These are phyloP conservation scores for Alternaria longipes DNA, from an alignment of 2,329 filamentous ascomycete genomes.

Conservation along the genomic window DNA sequence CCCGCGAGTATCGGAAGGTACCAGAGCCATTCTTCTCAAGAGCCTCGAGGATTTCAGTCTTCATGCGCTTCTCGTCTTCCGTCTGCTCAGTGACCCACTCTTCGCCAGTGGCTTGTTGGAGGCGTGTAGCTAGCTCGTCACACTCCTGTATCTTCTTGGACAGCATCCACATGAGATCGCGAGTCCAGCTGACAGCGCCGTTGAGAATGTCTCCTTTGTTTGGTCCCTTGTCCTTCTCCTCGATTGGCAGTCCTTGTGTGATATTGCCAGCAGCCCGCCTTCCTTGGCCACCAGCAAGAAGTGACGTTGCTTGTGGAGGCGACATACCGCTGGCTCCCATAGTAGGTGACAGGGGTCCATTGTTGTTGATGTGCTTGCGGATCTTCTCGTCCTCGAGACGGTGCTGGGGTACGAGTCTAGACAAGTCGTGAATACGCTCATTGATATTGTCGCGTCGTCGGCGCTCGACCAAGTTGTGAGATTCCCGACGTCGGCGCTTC, in stretches of 20 bases:
- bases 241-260: slow-evolving; percentile 88
- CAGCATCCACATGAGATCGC: slow-evolving; percentile 97
- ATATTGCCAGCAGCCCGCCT: slow-evolving; percentile 85
- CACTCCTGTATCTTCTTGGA: slow-evolving; percentile 89
- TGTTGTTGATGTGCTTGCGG: slow-evolving; percentile 91
- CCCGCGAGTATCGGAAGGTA: slow-evolving; percentile 85
- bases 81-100: slow-evolving; percentile 60
- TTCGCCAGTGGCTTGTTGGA: slow-evolving; percentile 60
- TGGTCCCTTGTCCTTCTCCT: slow-evolving; percentile 98
- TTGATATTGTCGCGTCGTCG: slow-evolving; percentile 98
- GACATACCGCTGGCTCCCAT: slow-evolving; percentile 74
- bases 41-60: slow-evolving; percentile 87
- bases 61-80: slow-evolving; percentile 96
- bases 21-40: slow-evolving; percentile 79
- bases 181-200: slow-evolving; percentile 94
- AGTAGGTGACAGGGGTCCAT: slow-evolving; percentile 85
- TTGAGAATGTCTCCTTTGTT: slow-evolving; percentile 99
- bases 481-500: slow-evolving; percentile 87
- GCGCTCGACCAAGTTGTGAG: slow-evolving; percentile 95
- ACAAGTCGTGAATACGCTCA: slow-evolving; percentile 95
- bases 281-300: slow-evolving; percentile 84
- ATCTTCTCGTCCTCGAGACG: slow-evolving; percentile 97
- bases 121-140: slow-evolving; percentile 77
- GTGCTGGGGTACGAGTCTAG: slow-evolving; percentile 89
- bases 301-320: slow-evolving; percentile 81